Evolutionary conservation across 2,329 filamentous ascomycete species (phyloP).

Genomic region (Hymenoscyphus albidus): DNA sequence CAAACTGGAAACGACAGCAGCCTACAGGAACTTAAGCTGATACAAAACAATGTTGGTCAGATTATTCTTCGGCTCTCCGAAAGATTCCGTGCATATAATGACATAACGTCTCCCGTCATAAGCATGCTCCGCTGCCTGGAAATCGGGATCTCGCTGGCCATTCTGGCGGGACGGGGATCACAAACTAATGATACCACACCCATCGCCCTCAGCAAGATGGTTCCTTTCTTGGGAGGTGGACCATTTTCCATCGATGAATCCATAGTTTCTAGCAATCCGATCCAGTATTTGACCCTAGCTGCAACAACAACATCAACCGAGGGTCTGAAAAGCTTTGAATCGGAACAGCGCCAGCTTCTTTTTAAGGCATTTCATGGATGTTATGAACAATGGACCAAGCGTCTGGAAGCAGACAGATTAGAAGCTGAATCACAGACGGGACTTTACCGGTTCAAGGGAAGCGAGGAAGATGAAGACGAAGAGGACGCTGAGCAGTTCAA

Average conservation of each 20-base stretch:
- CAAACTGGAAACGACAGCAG: conserved; percentile 40
- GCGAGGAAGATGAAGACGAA: conserved; percentile 71
- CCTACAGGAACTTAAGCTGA: conserved; percentile 37
- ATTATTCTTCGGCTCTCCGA: conserved; percentile 66
- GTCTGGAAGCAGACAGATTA: conserved; percentile 71
- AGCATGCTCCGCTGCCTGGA: conserved; percentile 77
- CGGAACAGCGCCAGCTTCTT: conserved; percentile 49
- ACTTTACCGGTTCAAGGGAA: conserved; percentile 79
- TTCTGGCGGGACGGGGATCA: conserved; percentile 13
- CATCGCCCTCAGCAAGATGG: conserved; percentile 40
- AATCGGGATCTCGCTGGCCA: conserved; percentile 66
- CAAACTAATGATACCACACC: conserved; percentile 15
- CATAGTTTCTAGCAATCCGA: conserved; percentile 22
- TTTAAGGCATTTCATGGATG: conserved; percentile 67
- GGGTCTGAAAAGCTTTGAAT: conserved; percentile 41
- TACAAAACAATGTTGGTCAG: conserved; percentile 58
- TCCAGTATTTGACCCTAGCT: conserved; percentile 51
- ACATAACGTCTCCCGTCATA: conserved; percentile 73
- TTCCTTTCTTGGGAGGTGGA: conserved; percentile 54
- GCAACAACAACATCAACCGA: conserved; percentile 46
- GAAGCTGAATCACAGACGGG: conserved; percentile 70
- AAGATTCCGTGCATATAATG: conserved; percentile 75
- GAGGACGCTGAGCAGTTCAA: conserved; percentile 70
- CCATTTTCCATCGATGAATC: conserved; percentile 16
- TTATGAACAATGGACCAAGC: conserved; percentile 76